Percentiles rank a stretch among this genome's conserved stretches.
Conservation (phyloP, 345 rosid genomes). For the Linum trigynum region DNA sequence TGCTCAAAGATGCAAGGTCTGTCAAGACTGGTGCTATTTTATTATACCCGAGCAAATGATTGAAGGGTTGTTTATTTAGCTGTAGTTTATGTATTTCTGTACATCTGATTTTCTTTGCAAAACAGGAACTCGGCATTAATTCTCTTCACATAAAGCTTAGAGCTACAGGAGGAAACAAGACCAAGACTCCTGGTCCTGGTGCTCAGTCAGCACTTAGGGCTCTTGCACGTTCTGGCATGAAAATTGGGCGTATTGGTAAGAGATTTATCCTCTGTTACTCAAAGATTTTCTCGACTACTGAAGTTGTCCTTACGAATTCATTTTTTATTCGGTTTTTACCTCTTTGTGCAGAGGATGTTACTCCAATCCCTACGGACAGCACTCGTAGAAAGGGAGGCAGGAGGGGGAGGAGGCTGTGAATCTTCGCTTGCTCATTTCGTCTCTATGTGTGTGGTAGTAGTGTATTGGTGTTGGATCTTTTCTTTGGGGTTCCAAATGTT, state of each 20-base stretch:
- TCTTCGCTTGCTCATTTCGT: background rate
- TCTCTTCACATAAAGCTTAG: constrained; percentile 81
- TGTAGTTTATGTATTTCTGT: background rate
- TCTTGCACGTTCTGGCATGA: constrained; percentile 94
- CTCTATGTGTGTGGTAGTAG: background rate
- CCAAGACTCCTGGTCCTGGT: constrained; percentile 85
- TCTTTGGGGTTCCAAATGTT: background rate
- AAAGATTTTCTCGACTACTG: too few species aligned
- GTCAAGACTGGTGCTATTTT: background rate
- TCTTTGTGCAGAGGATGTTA: constrained; percentile 68
- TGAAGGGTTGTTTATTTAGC: background rate
- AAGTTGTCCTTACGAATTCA: background rate
- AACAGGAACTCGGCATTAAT: constrained; percentile 72
- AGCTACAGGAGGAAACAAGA: constrained; percentile 83
- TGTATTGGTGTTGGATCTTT: background rate
- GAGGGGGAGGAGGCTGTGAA: constrained; percentile 77
- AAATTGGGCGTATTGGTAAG: constrained; percentile 82
- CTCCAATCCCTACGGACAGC: constrained; percentile 89
- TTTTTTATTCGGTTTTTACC: background rate
- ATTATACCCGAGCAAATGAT: background rate
- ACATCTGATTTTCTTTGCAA: background rate
- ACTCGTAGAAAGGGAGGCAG: constrained; percentile 91
- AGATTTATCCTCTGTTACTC: background rate
- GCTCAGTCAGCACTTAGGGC: constrained; percentile 90
- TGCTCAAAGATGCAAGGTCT: constrained; percentile 72